A percentile compares a stretch with the other conserved stretches of the same genome.
Conservation (phyloP, 768 basidiomycete genomes). For the Kwoniella botswanensis region DNA sequence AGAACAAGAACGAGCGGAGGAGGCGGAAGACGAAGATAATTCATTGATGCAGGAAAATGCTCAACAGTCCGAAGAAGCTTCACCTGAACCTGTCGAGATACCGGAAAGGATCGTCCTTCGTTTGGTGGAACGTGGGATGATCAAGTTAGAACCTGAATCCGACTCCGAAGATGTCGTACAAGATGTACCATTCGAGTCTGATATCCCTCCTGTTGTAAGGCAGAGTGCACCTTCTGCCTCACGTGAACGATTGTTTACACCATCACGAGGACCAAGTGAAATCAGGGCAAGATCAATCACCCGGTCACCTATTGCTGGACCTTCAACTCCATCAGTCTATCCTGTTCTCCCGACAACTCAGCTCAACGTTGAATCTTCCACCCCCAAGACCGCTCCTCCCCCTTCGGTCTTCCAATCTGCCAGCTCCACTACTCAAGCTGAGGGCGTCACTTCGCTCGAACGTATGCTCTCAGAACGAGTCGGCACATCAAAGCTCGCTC, state of each 20-base stretch:
- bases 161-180: constrained; percentile 22
- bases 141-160: constrained; percentile 25
- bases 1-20: constrained; percentile 2
- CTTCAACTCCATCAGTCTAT: constrained; percentile 6
- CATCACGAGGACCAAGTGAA: neutral
- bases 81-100: constrained; percentile 17
- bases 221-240: neutral
- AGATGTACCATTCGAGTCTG: neutral
- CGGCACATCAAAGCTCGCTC: constrained; percentile 17
- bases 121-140: constrained; percentile 17
- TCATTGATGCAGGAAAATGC: neutral
- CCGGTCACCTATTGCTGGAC: neutral
- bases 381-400: constrained; percentile 2
- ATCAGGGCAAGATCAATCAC: neutral
- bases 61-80: neutral
- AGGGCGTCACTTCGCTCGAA: neutral
- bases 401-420: neutral
- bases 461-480: neutral
- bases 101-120: constrained; percentile 22
- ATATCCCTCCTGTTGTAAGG: neutral
- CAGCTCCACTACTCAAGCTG: neutral
- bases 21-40: neutral
- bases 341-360: neutral
- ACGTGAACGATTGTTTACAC: neutral
- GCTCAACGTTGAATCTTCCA: neutral